phyloP scores from a whole-genome alignment of 2,329 filamentous ascomycete species.

The Diaporthe eres region DNA sequence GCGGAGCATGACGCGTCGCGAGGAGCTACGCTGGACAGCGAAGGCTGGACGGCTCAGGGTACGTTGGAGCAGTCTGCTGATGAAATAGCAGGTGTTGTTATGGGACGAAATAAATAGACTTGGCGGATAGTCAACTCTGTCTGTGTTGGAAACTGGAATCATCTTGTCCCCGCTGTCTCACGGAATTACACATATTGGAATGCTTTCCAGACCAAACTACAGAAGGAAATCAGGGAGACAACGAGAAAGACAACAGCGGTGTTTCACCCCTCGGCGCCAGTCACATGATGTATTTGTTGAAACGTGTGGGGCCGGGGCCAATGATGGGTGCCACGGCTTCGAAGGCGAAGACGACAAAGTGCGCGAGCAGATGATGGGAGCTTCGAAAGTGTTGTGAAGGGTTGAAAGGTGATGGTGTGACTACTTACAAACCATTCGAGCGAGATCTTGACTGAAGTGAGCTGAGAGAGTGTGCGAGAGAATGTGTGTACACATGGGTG shows the following conservation, averaged over 20 bases:
- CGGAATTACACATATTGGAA: not conserved
- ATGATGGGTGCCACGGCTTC: not conserved
- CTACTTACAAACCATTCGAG: not conserved
- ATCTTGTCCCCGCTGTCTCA: not conserved
- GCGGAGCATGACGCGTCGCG: not conserved
- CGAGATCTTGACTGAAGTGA: not conserved
- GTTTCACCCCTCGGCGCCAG: not conserved
- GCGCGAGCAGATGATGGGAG: not conserved
- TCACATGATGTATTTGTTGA: not conserved
- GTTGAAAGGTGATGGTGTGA: not conserved
- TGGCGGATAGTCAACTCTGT: not conserved
- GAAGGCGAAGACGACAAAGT: constrained; percentile 8
- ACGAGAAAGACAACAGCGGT: not conserved
- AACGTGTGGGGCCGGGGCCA: not conserved
- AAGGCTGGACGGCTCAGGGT: not conserved
- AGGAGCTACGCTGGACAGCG: not conserved
- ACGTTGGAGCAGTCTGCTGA: not conserved
- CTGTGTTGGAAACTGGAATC: not conserved
- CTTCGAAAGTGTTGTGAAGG: not conserved
- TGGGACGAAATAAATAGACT: not conserved
- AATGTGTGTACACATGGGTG: not conserved
- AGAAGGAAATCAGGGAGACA: not conserved
- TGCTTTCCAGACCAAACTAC: not conserved
- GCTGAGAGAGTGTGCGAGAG: not conserved
- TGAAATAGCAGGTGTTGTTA: not conserved